Base-by-base conservation (phyloP, 495 filamentous ascomycete species). In the Tuber calosporum region DNA sequence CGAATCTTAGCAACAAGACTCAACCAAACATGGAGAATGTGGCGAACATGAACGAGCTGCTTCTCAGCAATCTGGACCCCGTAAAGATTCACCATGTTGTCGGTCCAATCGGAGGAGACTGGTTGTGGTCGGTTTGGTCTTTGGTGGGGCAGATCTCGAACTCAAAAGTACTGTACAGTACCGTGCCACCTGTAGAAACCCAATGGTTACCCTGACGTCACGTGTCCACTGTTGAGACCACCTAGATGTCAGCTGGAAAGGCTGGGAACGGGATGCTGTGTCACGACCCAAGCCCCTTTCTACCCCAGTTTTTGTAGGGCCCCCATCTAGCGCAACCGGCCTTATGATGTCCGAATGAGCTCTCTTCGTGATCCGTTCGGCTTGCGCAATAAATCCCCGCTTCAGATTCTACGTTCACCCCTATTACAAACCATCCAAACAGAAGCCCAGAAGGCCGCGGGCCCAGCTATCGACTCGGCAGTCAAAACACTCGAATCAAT, bases 61-160 rank as follows among this genome's bases (percentile, higher is more conserved):
- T 84, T 82, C 84, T 97, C 95, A 77, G 88, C 84, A 87, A 98
- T 97, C 85, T 90, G 93, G 83, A 90, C 85, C 77, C 92, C 91
- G 74, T 94, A 87, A 75, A 99, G 90, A 85, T 93, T 89, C 82
- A 95, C 92, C 95, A 81, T 82, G 39, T 41, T 48, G 40, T 58
- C 8, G 53, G 45, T 4, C 11, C 8, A 26, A 53, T 2, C 22
- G 22, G 13, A 58, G 53, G 26, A 58, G 30, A 15, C 9, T 4
- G 53, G 30, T 30, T 0, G n/a, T 30, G 11, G 53, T 58, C 13
- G 9, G n/a, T 15, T 30, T 26, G 53, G 15, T 58, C 53, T 58
- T 30, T 30, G 8, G 22, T 13, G n/a, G 15, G 53, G 2, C 53
- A 30, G n/a, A 58, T 53, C 45, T 9, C 45, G 20, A 53, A 53